Conservation (phyloP, 495 filamentous ascomycete species). For the Aspergillus cavernicola region DNA sequence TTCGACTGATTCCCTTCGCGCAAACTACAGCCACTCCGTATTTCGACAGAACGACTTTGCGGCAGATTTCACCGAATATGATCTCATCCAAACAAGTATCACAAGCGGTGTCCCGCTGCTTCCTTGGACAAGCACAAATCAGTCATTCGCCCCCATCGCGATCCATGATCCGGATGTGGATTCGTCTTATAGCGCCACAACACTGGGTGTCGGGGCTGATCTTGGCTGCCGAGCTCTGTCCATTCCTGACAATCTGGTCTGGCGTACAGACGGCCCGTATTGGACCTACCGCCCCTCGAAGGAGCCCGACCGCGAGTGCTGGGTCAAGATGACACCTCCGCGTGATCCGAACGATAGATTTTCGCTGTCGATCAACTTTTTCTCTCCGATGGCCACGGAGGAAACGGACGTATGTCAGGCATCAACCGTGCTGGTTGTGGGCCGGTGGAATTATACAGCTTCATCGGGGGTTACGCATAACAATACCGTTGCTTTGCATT, state of each 20-base stretch:
- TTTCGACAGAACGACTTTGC: slow-evolving; percentile 36
- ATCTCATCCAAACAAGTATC: slow-evolving; percentile 40
- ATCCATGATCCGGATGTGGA: slow-evolving; percentile 23
- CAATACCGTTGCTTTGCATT: slow-evolving; percentile 39
- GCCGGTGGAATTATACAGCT: slow-evolving; percentile 37
- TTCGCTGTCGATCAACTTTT: slow-evolving; percentile 36
- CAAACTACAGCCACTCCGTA: slow-evolving; percentile 34
- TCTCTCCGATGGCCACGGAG: slow-evolving; percentile 26
- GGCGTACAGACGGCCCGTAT: slow-evolving; percentile 16
- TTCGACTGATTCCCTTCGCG: slow-evolving; percentile 21
- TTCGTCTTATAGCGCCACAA: slow-evolving; percentile 28
- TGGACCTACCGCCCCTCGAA: slow-evolving; percentile 31
- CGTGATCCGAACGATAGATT: slow-evolving; percentile 25
- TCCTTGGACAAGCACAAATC: slow-evolving; percentile 34
- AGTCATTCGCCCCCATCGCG: slow-evolving; percentile 35
- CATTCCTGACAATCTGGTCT: slow-evolving; percentile 13
- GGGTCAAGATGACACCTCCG: slow-evolving; percentile 25
- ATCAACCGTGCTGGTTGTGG: slow-evolving; percentile 35
- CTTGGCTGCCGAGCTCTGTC: slow-evolving; percentile 28
- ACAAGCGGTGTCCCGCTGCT: slow-evolving; percentile 36
- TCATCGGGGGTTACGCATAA: slow-evolving; percentile 21
- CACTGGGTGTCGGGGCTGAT: slow-evolving; percentile 30
- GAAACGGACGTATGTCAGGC: slow-evolving; percentile 32
- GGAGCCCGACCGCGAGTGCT: slow-evolving; percentile 26
- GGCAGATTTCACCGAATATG: slow-evolving; percentile 38